Evolutionary conservation across 2,329 filamentous ascomycete genomes (phyloP).

Genomic region (Emmonsiellopsis sp.): DNA sequence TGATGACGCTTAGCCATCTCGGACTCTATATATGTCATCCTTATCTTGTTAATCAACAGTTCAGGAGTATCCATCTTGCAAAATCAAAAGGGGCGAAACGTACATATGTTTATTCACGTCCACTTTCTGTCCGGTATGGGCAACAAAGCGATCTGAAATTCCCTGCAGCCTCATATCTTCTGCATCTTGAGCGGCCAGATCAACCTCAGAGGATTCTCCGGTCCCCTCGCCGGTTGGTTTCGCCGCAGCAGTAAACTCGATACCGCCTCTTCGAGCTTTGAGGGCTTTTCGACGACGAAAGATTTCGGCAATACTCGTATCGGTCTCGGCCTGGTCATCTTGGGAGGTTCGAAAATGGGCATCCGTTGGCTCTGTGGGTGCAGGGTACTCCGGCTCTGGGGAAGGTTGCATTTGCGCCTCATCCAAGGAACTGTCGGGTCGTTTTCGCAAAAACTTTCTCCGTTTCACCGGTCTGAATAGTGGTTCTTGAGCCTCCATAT

Average conservation of each 20-base stretch:
- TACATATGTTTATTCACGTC: constrained; percentile 57
- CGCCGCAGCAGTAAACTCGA: constrained; percentile 34
- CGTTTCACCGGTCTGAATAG: constrained; percentile 42
- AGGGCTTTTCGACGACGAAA: constrained; percentile 30
- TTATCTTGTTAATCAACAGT: constrained; percentile 48
- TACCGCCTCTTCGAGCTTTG: constrained; percentile 32
- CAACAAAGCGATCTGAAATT: constrained; percentile 45
- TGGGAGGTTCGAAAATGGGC: neutral
- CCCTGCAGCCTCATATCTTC: constrained; percentile 28
- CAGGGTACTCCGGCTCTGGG: neutral
- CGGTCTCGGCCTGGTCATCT: constrained; percentile 6
- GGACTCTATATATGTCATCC: constrained; percentile 58
- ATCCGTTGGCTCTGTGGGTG: neutral
- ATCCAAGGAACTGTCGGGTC: constrained; percentile 18
- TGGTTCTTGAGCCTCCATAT: constrained; percentile 18
- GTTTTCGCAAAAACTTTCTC: constrained; percentile 41
- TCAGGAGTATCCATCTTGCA: neutral
- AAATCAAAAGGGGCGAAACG: constrained; percentile 23
- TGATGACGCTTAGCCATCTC: constrained; percentile 47
- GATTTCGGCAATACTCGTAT: constrained; percentile 22
- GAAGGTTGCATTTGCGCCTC: neutral
- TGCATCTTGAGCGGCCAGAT: constrained; percentile 20
- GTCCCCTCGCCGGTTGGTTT: constrained; percentile 12
- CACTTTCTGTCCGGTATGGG: constrained; percentile 48
- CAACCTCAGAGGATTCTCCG: constrained; percentile 16